phyloP scores from a whole-genome alignment of 257 asterid genomes.

The Petunia axillaris region DNA sequence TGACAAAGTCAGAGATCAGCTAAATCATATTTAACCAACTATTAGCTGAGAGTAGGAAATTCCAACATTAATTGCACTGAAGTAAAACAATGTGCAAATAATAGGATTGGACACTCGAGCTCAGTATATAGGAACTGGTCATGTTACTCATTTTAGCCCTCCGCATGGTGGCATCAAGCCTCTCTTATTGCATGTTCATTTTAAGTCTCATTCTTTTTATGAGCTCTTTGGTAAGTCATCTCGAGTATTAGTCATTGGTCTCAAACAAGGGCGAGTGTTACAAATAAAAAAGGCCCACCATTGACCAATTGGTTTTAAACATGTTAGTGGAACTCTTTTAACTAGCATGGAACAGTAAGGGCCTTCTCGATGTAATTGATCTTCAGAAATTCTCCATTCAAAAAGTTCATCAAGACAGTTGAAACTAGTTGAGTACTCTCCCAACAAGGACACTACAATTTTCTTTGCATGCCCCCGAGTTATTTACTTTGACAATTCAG shows the following conservation, averaged over 20 bases:
- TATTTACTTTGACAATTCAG: neutral
- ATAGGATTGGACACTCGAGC: neutral
- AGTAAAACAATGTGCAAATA: neutral
- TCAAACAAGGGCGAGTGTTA: neutral
- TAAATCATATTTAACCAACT: constrained; percentile 3
- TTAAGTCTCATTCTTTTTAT: constrained; percentile 6
- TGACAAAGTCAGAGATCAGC: neutral
- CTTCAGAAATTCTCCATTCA: constrained; percentile 13
- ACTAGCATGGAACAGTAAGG: neutral
- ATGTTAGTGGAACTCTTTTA: neutral
- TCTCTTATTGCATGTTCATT: constrained; percentile 1
- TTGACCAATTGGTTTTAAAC: neutral
- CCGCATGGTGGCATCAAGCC: neutral
- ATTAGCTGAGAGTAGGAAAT: neutral
- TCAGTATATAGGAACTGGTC: neutral
- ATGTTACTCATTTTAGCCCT: constrained; percentile 4
- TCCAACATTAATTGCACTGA: neutral
- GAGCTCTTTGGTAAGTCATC: constrained; percentile 1
- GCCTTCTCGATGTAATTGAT: neutral
- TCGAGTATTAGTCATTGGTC: neutral
- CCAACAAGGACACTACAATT: neutral
- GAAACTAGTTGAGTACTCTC: neutral
- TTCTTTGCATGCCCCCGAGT: neutral
- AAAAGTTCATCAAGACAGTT: constrained; percentile 1
- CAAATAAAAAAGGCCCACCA: neutral